Conservation (phyloP, 2,329 filamentous ascomycete genomes). For the Colletotrichum tropicale region DNA sequence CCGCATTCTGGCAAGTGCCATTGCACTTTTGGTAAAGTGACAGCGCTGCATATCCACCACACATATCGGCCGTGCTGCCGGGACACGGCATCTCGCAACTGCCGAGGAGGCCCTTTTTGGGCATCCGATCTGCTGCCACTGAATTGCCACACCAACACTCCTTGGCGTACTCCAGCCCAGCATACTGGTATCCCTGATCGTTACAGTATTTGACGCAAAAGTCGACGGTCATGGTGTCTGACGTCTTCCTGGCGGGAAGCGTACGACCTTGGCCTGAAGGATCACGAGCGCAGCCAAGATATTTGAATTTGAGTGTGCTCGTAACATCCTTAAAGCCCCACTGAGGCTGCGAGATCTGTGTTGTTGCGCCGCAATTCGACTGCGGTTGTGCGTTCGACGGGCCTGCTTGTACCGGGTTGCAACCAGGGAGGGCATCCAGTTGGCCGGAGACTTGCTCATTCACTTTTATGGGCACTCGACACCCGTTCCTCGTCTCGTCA, state of each 20-base stretch:
- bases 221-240: slow-evolving; percentile 37
- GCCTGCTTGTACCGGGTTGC: slow-evolving; percentile 48
- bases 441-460: slow-evolving; percentile 48
- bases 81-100: slow-evolving; percentile 35
- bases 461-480: slow-evolving; percentile 53
- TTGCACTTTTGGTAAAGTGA: slow-evolving; percentile 39
- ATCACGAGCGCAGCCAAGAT: slow-evolving; percentile 54
- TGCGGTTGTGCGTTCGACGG: slow-evolving; percentile 23
- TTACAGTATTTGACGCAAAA: slow-evolving; percentile 35
- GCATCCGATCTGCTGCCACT: slow-evolving; percentile 26
- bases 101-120: slow-evolving; percentile 44
- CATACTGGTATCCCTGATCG: slow-evolving; percentile 31
- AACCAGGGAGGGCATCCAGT: slow-evolving; percentile 56
- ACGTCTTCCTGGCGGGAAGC: slow-evolving; percentile 29
- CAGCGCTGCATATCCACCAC: slow-evolving; percentile 31
- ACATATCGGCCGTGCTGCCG: slow-evolving; percentile 12
- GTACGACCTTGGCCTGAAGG: slow-evolving; percentile 30
- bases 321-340: slow-evolving; percentile 50
- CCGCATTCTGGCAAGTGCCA: slow-evolving; percentile 28
- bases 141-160: slow-evolving; percentile 43
- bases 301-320: slow-evolving; percentile 48
- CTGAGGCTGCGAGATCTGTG: slow-evolving; percentile 38
- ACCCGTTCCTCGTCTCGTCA: slow-evolving; percentile 45
- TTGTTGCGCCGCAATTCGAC: slow-evolving; percentile 36
- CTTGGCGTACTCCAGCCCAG: slow-evolving; percentile 40